Evolutionary conservation across 371 early-diverging fungal species (phyloP), one percentile per base, ranked within the genome.

Genomic region (Ordospora colligata): DNA sequence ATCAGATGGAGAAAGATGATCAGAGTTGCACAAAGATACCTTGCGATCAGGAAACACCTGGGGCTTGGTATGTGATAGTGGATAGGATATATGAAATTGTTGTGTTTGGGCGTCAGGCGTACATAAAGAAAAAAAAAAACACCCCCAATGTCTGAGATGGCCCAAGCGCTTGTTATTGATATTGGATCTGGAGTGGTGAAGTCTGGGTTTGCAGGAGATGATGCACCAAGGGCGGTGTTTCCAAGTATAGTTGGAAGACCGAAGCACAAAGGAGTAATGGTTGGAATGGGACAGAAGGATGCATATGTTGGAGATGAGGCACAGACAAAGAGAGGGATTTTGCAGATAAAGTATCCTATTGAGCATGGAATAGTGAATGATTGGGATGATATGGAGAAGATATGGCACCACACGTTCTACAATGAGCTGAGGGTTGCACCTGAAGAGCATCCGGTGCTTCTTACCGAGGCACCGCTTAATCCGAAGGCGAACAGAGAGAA

Each of bases 381-480:
- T 92, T 99, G 99, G 98, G 96, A 97, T 83, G 94, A 95, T 84
- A 99, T 99, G 99, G 96, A 96, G 88, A 96, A 96, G 88, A 97
- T 99, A 84, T 99, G 99, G 89, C 97, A 97, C 86, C 96, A 97
- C 88, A 95, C 96, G 79, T 93, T 93, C 88, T 89, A 88, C 86
- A 90, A 90, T 82, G 90, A 90, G 83, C 86, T 90, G 49, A 89
- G 90, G 84, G 91, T 90, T 71, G 89, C 89, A 32, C 90, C 91
- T 71, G 92, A 93, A 86, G 94, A 97, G 87, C 97, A 97, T 87
- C 96, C 97, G 68, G 94, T 96, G 69, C 87, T 98, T 74, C 89
- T 95, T 79, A 97, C 97, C 69, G 98, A 99, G 87, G 97, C 97
- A 53, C 97, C 98, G 43, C 88, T 96, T 80, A 97, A 99, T 91